These are phyloP conservation scores for cucumber (Cucumis sativus) DNA, from an alignment of 306 rosid species.

Conservation along the genomic window DNA sequence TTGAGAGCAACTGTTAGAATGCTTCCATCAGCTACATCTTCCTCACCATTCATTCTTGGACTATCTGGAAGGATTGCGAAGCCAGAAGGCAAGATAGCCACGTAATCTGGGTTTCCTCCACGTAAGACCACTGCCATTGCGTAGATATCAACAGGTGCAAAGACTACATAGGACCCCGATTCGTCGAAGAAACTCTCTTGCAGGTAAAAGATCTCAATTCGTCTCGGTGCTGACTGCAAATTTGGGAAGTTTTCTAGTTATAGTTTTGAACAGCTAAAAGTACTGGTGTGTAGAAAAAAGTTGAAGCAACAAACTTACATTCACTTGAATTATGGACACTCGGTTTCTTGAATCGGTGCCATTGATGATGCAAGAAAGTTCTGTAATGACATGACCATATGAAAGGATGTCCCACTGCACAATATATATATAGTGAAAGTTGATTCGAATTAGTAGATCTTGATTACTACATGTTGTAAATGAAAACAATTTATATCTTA, in stretches of 20 bases:
- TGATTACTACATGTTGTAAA: background rate
- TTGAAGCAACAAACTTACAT: conserved; percentile 23
- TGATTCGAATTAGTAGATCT: background rate
- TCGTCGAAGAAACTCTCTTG: conserved; percentile 68
- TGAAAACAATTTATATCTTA: background rate
- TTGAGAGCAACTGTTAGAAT: conserved; percentile 33
- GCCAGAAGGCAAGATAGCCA: conserved; percentile 89
- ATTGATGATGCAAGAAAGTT: conserved; percentile 84
- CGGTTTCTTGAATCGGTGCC: conserved; percentile 79
- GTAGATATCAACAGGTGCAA: conserved; percentile 79
- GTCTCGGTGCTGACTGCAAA: conserved; percentile 18
- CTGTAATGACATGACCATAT: conserved; percentile 68
- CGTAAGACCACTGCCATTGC: conserved; percentile 77
- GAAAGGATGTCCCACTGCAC: conserved; percentile 95
- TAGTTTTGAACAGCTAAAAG: background rate
- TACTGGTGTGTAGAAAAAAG: background rate
- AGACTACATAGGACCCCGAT: conserved; percentile 63
- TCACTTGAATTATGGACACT: conserved; percentile 84
- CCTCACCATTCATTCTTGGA: conserved; percentile 13
- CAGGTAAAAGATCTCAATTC: conserved; percentile 8
- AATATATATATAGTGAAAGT: background rate
- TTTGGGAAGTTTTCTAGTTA: background rate
- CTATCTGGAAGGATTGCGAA: conserved; percentile 82
- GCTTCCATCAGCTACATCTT: conserved; percentile 16
- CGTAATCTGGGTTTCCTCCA: conserved; percentile 89